These are phyloP conservation scores for Lablab purpureus DNA, from an alignment of 306 rosid species.

Conservation along the genomic window DNA sequence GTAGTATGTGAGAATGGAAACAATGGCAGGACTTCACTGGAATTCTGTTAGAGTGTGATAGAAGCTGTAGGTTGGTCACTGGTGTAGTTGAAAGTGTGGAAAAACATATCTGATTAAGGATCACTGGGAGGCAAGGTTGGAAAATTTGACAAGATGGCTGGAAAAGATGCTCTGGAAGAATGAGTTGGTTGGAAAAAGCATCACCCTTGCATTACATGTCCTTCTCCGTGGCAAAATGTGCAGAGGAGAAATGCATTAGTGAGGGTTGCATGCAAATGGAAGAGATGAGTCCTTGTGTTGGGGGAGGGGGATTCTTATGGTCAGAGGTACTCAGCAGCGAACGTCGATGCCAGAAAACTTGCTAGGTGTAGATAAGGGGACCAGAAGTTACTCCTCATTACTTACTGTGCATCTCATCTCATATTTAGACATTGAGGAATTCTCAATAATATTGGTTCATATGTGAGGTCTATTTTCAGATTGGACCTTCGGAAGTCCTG, in stretches of 20 bases:
- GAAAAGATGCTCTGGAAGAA: neutral
- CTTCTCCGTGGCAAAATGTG: neutral
- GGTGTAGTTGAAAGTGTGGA: too few species aligned
- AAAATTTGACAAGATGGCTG: neutral
- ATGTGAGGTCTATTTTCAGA: conserved; percentile 20
- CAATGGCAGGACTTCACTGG: too few species aligned
- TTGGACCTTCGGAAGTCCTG: conserved; percentile 11
- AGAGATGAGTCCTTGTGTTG: too few species aligned
- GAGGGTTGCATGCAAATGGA: neutral
- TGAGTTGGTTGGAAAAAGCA: neutral
- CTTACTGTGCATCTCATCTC: conserved; percentile 35
- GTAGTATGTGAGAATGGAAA: neutral
- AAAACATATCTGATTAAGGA: too few species aligned
- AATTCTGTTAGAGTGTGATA: neutral
- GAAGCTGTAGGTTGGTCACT: too few species aligned
- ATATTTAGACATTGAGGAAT: neutral
- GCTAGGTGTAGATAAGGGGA: neutral
- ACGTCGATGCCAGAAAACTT: neutral
- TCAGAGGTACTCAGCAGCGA: neutral
- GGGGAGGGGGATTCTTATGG: neutral
- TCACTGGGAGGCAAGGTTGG: too few species aligned
- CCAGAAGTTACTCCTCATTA: neutral
- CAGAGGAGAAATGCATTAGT: neutral
- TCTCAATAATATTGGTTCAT: conserved; percentile 35
- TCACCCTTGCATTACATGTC: neutral